These are phyloP conservation scores for Candida insectalens DNA, from an alignment of 805 yeast genomes.

Conservation along the genomic window DNA sequence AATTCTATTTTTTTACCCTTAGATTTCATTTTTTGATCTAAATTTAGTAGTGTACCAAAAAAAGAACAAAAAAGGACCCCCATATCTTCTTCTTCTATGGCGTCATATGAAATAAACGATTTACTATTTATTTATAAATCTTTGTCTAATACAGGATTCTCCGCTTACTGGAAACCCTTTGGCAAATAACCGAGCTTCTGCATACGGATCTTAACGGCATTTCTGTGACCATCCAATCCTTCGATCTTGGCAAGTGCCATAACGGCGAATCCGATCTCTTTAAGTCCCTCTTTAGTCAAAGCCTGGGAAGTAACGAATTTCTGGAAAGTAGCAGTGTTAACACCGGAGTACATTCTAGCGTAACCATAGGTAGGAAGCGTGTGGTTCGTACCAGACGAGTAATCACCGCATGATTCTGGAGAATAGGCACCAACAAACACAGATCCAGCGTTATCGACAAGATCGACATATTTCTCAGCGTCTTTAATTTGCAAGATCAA, in stretches of 20 bases:
- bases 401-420: conserved; percentile 98
- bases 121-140: too few species aligned
- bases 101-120: too few species aligned
- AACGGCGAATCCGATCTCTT: conserved; percentile 89
- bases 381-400: conserved; percentile 96
- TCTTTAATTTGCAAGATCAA: conserved; percentile 82
- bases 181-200: conserved; percentile 51
- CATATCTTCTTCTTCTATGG: too few species aligned
- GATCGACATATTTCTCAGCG: conserved; percentile 61
- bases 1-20: too few species aligned
- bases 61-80: too few species aligned
- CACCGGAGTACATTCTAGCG: conserved; percentile 96
- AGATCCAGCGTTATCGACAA: conserved; percentile 89
- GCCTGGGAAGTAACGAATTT: conserved; percentile 92
- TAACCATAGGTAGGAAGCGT: conserved; percentile 98
- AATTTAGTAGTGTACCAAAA: too few species aligned
- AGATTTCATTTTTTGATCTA: too few species aligned
- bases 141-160: too few species aligned
- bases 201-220: conserved; percentile 93
- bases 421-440: conserved; percentile 94
- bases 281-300: conserved; percentile 75
- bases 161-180: conserved; percentile 2
- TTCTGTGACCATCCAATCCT: conserved; percentile 95
- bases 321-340: conserved; percentile 91
- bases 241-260: conserved; percentile 94